Evolutionary conservation across 2,329 filamentous ascomycete species (phyloP), one percentile per base, ranked within the genome.

Genomic region (Exophiala dermatitidis): DNA sequence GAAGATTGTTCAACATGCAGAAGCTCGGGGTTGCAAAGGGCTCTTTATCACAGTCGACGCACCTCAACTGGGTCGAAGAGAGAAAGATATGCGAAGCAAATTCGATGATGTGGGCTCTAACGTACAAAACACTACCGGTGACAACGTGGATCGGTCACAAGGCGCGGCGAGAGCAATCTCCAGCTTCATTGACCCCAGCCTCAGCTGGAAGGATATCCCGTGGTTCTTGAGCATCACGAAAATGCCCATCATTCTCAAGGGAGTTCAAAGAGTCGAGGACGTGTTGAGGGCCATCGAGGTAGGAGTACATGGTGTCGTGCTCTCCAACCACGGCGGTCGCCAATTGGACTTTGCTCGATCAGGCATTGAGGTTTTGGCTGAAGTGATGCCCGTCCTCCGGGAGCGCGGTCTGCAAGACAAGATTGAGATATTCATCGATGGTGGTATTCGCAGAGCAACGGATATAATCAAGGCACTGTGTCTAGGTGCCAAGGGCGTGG

Each of bases 11-110:
- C 71, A 91, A 72, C 89, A 97, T 71, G 93, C 93, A 56, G 93
- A 98, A 74, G 76, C 76, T 66, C 85, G 93, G 52, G 93, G 93
- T 30, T 97, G 93, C 78, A 93, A 88, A 72, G 93, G 86, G 6
- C 82, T 98, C 12, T 98, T 98, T 77, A 96, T 98, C 74, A 98
- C 93, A 2, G 93, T 98, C 50, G 93, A 98, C 69, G 93, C 93
- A 48, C 93, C 93, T 4, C 91, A 97, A 71, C 83, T 98, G 26
- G 93, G 93, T 40, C 84, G 93, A 37, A 80, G 93, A 62, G 93
- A 98, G 71, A 98, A 97, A 75, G 93, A 97, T 69, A 97, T 97
- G 93, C 87, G 93, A 37, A 82, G 80, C 61, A 97, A 97, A 71
- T 95, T 94, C 68, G 82, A 81, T 36, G 91, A 95, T 63, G 80